Percentiles rank a stretch among this genome's conserved stretches.
Evolutionary conservation across 305 asterid species (phyloP).

Genomic region (Fraxinus greggii): DNA sequence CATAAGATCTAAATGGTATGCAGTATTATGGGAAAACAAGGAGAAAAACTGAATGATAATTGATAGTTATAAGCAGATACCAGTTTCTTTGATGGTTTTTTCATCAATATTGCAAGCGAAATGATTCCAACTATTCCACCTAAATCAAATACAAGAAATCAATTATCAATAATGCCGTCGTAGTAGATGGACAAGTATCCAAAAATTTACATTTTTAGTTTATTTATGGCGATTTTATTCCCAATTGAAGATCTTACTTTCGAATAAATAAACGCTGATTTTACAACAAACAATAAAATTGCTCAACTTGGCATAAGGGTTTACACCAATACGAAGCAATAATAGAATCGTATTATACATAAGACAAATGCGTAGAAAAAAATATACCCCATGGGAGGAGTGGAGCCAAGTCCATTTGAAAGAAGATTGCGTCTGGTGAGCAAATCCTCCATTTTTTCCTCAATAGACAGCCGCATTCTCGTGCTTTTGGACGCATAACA

Average conservation of each 20-base stretch:
- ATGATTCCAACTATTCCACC: conserved; percentile 96
- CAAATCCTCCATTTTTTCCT: not conserved
- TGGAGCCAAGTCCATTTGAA: conserved; percentile 32
- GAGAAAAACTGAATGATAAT: not conserved
- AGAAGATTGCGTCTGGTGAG: conserved; percentile 31
- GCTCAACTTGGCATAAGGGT: not conserved
- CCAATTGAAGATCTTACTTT: not conserved
- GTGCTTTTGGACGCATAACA: not conserved
- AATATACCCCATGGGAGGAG: conserved; percentile 48
- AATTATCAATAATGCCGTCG: not conserved
- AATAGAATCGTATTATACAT: not conserved
- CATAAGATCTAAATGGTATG: not conserved
- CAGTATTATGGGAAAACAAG: not conserved
- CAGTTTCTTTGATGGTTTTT: conserved; percentile 61
- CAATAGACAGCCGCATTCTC: not conserved
- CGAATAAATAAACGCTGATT: not conserved
- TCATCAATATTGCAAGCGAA: conserved; percentile 66
- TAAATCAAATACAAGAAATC: conserved; percentile 18
- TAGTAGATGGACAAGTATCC: not conserved
- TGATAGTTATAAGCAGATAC: conserved; percentile 21
- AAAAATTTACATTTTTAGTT: not conserved
- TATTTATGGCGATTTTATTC: not conserved
- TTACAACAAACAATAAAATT: not conserved
- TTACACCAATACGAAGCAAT: not conserved
- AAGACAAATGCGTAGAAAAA: not conserved